Evolutionary conservation across 2,329 filamentous ascomycete species (phyloP), one percentile per base, ranked within the genome.

Genomic region (Myriosclerotinia curreyana): DNA sequence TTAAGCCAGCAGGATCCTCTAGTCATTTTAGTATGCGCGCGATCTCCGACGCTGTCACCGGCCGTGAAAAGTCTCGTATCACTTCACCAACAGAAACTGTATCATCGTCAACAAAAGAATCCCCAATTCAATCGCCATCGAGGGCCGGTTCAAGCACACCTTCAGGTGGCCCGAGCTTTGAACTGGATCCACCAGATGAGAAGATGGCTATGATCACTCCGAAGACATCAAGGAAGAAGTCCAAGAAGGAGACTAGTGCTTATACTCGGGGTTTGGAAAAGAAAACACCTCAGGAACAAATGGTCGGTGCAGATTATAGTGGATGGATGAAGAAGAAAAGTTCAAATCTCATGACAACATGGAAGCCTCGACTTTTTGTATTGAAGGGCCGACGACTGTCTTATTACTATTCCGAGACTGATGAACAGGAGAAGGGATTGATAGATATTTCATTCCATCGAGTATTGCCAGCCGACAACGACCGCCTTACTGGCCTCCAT

Each of bases 311-410:
- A 63, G 94, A 99, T 74, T 98, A 96, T 75, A 94, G 89, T 72
- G 95, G 95, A 1, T 99, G 95, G 95, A 99, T 99, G 95, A 98
- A 95, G 81, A 99, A 99, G 83, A 93, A 96, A 77, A 96, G 92
- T 66, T 94, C 92, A 1, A 95, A 94, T 72, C 81, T 98, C 42
- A 96, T 99, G 88, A 92, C 92, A 2, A 96, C 93, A 1, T 99
- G 95, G 95, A 99, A 98, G 74, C 90, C 93, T 15, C 88, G 95
- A 15, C 82, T 98, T n/a, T 99, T 99, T 74, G 88, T 99, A 9
- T 85, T 99, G 65, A 93, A 92, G 73, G 95, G 95, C 38, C 87
- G 94, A 60, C 88, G 95, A 5, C 80, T 99, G 38, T 92, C 93
- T 0, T 99, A 99, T 79, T 99, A 96, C 78, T 99, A 99, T 75